Evolutionary conservation across 176 grass and related monocot species (phyloP).

Genomic region (Typha latifolia): DNA sequence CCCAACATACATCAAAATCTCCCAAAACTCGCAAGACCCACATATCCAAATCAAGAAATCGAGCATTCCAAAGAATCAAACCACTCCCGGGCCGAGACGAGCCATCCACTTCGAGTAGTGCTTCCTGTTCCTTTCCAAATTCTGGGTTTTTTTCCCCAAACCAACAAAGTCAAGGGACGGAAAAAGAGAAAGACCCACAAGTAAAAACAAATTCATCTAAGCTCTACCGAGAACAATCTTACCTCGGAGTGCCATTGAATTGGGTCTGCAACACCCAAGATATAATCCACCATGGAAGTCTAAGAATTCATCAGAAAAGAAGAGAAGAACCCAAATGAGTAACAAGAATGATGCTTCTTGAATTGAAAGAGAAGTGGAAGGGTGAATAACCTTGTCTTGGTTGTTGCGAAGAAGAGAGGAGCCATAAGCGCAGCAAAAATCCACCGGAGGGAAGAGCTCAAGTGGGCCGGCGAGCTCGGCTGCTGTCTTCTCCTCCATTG

Average conservation of each 20-base stretch:
- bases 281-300: constrained; percentile 88
- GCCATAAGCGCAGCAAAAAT: constrained; percentile 87
- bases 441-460: constrained; percentile 53
- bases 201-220: neutral
- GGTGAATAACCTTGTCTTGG: constrained; percentile 17
- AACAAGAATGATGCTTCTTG: neutral
- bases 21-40: neutral
- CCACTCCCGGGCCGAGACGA: constrained; percentile 31
- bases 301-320: neutral
- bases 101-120: constrained; percentile 75
- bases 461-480: constrained; percentile 48
- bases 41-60: neutral
- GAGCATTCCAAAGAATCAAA: constrained; percentile 14
- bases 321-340: neutral
- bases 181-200: constrained; percentile 5
- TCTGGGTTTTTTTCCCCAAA: constrained; percentile 21
- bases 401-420: constrained; percentile 64
- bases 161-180: constrained; percentile 4
- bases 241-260: constrained; percentile 66
- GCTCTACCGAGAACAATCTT: neutral
- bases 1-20: neutral
- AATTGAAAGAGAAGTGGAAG: constrained; percentile 7
- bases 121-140: constrained; percentile 57
- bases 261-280: constrained; percentile 67
- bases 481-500: constrained; percentile 4